phyloP scores from a whole-genome alignment of 169 alveolate genomes.

The Neospora caninum region DNA sequence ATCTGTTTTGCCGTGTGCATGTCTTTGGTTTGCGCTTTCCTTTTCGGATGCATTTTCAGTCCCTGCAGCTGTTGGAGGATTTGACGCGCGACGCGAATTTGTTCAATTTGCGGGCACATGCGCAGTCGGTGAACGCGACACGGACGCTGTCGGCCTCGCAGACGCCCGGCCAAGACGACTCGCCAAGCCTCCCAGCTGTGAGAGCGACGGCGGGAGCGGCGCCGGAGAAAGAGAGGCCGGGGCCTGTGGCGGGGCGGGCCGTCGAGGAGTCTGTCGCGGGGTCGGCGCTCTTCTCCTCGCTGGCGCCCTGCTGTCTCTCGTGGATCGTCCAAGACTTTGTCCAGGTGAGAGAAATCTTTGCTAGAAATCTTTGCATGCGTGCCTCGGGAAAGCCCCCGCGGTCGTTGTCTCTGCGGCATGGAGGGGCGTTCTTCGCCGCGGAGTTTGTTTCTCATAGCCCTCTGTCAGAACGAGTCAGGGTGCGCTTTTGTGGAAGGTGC shows the following conservation, averaged over 20 bases:
- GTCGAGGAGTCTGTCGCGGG: not conserved
- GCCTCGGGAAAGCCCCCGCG: not conserved
- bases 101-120: conserved; percentile 62
- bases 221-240: not conserved
- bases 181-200: not conserved
- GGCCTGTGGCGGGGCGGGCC: not conserved
- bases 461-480: no score
- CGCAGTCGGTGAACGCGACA: conserved; percentile 37
- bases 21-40: no score
- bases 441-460: no score
- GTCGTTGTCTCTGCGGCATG: not conserved
- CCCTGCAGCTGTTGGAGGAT: conserved; percentile 65
- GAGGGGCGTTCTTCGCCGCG: no score
- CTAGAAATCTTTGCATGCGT: not conserved
- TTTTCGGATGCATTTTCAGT: not conserved
- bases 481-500: no score
- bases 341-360: not conserved
- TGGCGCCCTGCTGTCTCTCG: conserved; percentile 61
- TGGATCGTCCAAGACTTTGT: conserved; percentile 72
- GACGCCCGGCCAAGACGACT: not conserved
- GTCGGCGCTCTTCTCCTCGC: conserved; percentile 53
- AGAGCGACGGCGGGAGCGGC: not conserved
- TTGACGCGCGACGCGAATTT: conserved; percentile 64
- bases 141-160: not conserved
- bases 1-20: not conserved